Evolutionary conservation across 2,329 filamentous ascomycete species (phyloP), one percentile per base, ranked within the genome.

Genomic region (Botryosphaeria dothidea): DNA sequence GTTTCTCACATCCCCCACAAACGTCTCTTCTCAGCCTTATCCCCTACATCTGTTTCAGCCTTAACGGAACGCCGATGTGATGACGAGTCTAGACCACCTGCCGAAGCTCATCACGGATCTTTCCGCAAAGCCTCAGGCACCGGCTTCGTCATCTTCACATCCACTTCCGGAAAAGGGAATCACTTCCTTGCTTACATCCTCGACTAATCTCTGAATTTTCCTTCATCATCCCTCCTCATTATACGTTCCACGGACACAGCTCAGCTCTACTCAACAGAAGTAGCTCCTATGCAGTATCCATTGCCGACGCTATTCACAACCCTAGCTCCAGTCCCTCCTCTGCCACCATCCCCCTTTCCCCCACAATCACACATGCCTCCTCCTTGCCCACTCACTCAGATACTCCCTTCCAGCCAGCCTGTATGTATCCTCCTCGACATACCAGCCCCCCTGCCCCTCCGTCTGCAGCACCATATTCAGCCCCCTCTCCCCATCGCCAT

Each of bases 371-470:
- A 78, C 75, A 70, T 78, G 75, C 41, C 75, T 74, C 65, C 74
- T 70, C 66, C 75, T 72, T 29, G 75, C 75, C 75, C 75, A 78
- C 66, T 74, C 62, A 1, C 51, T 73, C 62, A 78, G 48, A 65
- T 71, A 76, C 67, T 76, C 61, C 21, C 62, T 49, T 2, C 62
- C 62, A 9, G 25, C 62, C 51, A 64, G 19, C 21, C 62, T 48
- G 38, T 64, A 64, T 27, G 41, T 38, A 36, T 64, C 62, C 43
- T 74, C 68, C 68, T 78, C 75, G 0, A 76, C 73, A 72, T 73
- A 77, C 62, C 66, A 70, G 71, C 74, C 62, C 13, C 62, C 62
- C 45, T 57, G 51, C 15, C 15, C n/a, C 29, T 36, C 51, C 19
- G 62, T 64, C 41, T 64, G 62, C 62, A 64, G 19, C 51, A 64